These are phyloP conservation scores for Raddia distichophylla DNA, from an alignment of 176 grass and related monocot genomes.

Conservation along the genomic window DNA sequence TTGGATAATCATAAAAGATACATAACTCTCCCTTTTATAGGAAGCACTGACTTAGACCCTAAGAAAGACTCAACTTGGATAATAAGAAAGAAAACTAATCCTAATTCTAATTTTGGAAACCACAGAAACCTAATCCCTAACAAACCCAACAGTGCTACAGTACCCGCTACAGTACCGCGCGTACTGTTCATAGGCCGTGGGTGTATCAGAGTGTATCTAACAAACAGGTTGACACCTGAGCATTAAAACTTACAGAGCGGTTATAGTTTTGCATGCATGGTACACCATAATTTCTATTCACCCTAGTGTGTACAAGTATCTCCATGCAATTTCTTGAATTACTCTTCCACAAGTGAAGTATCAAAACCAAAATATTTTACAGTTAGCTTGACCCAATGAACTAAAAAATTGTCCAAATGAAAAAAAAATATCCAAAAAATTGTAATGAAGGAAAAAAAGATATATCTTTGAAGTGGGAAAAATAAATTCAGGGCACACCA, in stretches of 20 bases:
- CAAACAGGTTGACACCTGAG: conserved; percentile 19
- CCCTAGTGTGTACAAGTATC: conserved; percentile 14
- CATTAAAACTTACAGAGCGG: conserved; percentile 6
- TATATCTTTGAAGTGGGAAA: background rate
- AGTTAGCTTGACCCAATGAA: conserved; percentile 1
- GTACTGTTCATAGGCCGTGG: too few species aligned
- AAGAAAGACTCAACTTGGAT: too few species aligned
- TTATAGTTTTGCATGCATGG: conserved; percentile 1
- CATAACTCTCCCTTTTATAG: too few species aligned
- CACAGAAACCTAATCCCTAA: too few species aligned
- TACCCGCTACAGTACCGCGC: too few species aligned
- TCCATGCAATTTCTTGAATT: background rate
- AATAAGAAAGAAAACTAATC: too few species aligned
- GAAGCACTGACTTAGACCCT: too few species aligned
- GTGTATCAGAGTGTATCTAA: too few species aligned
- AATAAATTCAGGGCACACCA: conserved; percentile 24
- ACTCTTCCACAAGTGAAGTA: background rate
- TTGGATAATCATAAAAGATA: too few species aligned
- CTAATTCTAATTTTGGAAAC: too few species aligned
- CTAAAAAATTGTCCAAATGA: background rate
- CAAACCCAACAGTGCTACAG: too few species aligned
- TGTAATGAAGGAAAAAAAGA: background rate
- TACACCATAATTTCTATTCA: conserved; percentile 32
- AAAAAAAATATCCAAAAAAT: conserved; percentile 4
- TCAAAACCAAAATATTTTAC: background rate